A percentile compares a stretch with the other conserved stretches of the same genome.
phyloP scores from a whole-genome alignment of 2,329 filamentous ascomycete genomes.

The Waltergamsia citrina region DNA sequence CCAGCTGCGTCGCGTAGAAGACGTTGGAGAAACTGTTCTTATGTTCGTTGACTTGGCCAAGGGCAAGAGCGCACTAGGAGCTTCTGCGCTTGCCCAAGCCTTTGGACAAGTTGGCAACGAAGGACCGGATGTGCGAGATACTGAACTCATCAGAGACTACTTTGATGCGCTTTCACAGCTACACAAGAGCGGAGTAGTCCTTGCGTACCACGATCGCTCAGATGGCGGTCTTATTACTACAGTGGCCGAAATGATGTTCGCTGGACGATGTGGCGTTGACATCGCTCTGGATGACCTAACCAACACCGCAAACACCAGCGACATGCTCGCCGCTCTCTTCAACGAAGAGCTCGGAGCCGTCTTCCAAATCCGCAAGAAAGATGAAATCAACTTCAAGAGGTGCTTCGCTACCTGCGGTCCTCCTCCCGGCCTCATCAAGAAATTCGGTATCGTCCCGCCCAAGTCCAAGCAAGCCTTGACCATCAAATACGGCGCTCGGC shows the following conservation, averaged over 20 bases:
- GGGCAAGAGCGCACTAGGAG: constrained; percentile 74
- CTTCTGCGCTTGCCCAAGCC: constrained; percentile 83
- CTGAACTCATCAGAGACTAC: constrained; percentile 75
- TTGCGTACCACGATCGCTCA: constrained; percentile 91
- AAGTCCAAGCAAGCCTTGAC: constrained; percentile 65
- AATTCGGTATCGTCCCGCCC: constrained; percentile 68
- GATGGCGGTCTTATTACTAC: constrained; percentile 90
- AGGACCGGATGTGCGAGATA: constrained; percentile 76
- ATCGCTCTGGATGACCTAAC: constrained; percentile 70
- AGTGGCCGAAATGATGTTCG: constrained; percentile 95
- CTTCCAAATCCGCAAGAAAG: constrained; percentile 82
- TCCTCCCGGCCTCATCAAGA: constrained; percentile 70
- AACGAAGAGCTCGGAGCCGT: constrained; percentile 94
- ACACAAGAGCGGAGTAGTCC: constrained; percentile 53
- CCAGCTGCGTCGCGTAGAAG: constrained; percentile 69
- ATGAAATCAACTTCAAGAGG: constrained; percentile 77
- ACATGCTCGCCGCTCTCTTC: constrained; percentile 73
- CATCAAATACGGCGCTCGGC: constrained; percentile 60
- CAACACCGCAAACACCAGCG: constrained; percentile 50
- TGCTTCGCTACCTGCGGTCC: constrained; percentile 89
- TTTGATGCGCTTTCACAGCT: constrained; percentile 73
- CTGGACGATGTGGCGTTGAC: constrained; percentile 80
- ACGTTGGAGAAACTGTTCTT: constrained; percentile 80
- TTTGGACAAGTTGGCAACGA: constrained; percentile 80
- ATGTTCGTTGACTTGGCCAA: constrained; percentile 86